Evolutionary conservation across 2,329 filamentous ascomycete species (phyloP).

Genomic region (Curvularia spicifera): DNA sequence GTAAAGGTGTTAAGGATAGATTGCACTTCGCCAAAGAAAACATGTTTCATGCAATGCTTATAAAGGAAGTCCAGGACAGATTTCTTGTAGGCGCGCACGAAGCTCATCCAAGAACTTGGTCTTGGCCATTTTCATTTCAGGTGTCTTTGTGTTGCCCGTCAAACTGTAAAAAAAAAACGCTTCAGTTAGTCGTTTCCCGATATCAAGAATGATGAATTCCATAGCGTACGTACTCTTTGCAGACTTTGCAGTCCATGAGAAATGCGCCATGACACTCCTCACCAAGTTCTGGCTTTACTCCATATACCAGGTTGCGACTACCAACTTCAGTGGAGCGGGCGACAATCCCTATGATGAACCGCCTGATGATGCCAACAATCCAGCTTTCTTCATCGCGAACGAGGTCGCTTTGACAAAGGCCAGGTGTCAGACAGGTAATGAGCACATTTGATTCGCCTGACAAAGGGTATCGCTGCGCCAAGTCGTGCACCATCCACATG

Average conservation of each 20-base stretch:
- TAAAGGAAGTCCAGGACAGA: background rate
- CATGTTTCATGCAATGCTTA: background rate
- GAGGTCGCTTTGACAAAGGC: constrained; percentile 35
- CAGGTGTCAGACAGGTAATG: constrained; percentile 38
- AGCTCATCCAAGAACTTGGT: constrained; percentile 1
- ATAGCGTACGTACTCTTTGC: constrained; percentile 15
- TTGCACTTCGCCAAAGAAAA: no score
- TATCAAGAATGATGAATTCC: background rate
- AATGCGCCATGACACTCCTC: constrained; percentile 30
- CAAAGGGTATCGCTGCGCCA: constrained; percentile 28
- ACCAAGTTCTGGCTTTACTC: constrained; percentile 19
- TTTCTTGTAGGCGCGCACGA: background rate
- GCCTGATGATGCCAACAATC: constrained; percentile 4
- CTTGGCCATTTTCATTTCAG: background rate
- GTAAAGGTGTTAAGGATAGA: no score
- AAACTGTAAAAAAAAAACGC: background rate
- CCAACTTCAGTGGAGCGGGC: constrained; percentile 32
- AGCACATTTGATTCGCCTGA: constrained; percentile 32
- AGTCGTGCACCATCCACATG: constrained; percentile 30
- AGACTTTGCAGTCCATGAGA: constrained; percentile 28
- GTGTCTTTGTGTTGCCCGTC: background rate
- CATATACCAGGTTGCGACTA: constrained; percentile 28
- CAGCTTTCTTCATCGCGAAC: constrained; percentile 29
- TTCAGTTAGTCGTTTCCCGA: background rate
- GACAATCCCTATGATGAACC: constrained; percentile 15